phyloP scores from a whole-genome alignment of 2,329 filamentous ascomycete species.

The Pyricularia sp. region DNA sequence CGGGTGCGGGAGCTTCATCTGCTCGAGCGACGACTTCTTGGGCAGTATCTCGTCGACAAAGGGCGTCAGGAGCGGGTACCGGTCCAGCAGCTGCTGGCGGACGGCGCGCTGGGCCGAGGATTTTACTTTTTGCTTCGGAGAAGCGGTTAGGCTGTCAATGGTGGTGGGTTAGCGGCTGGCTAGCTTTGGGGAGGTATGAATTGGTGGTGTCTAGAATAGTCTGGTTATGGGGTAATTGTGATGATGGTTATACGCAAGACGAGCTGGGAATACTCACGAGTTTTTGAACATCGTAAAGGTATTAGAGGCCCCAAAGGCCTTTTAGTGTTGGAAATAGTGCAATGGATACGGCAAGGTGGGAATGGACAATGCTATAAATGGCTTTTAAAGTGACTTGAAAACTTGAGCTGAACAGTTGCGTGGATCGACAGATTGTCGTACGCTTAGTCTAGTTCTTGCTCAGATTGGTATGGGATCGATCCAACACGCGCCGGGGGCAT shows the following conservation, averaged over 20 bases:
- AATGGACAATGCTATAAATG: not conserved
- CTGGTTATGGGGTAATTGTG: not conserved
- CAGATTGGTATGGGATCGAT: not conserved
- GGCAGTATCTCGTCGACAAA: constrained; percentile 92
- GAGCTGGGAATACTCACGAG: not conserved
- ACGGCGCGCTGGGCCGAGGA: constrained; percentile 86
- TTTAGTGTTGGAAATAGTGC: not conserved
- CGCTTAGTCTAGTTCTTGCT: no score
- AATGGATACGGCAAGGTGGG: not conserved
- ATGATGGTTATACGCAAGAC: not conserved
- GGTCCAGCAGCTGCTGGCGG: constrained; percentile 70
- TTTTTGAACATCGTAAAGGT: not conserved
- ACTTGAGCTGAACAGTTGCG: not conserved
- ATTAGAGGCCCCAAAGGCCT: not conserved
- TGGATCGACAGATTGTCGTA: not conserved
- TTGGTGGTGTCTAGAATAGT: not conserved
- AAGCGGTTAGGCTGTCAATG: constrained; percentile 53
- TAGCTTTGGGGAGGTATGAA: constrained; percentile 7
- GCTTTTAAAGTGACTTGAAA: not conserved
- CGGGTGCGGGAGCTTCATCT: constrained; percentile 90
- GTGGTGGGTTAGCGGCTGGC: not conserved
- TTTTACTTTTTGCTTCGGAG: constrained; percentile 92
- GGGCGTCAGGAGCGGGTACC: constrained; percentile 77
- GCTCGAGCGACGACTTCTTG: constrained; percentile 84
- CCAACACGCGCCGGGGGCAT: not conserved